phyloP scores from a whole-genome alignment of 805 yeast species.

The Maudiozyma serrabonitensis region DNA sequence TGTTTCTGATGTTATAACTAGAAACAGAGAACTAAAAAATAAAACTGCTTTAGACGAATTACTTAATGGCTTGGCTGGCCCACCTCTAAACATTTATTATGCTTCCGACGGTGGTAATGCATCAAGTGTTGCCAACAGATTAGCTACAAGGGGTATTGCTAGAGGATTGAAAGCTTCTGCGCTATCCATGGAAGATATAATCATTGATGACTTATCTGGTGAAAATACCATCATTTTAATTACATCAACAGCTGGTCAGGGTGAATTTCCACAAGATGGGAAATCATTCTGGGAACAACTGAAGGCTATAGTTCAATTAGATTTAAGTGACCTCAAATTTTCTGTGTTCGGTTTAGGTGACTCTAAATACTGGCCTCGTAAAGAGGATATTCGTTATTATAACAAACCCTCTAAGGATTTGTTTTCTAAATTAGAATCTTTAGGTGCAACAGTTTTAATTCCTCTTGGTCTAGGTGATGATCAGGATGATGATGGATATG shows the following conservation, averaged over 20 bases:
- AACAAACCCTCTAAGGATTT: conserved; percentile 84
- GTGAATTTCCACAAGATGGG: conserved; percentile 80
- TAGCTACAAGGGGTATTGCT: conserved; percentile 70
- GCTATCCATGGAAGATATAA: conserved; percentile 53
- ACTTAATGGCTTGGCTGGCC: conserved; percentile 82
- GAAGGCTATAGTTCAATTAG: conserved; percentile 52
- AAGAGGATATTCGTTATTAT: conserved; percentile 87
- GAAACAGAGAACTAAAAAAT: conserved; percentile 55
- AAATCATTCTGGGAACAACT: conserved; percentile 66
- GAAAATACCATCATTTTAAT: conserved; percentile 56
- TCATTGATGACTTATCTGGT: conserved; percentile 60
- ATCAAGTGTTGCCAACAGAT: conserved; percentile 65
- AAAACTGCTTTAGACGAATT: conserved; percentile 67
- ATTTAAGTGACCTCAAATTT: conserved; percentile 49
- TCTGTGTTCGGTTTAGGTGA: conserved; percentile 91
- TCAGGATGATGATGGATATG: conserved; percentile 92
- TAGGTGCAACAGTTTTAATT: conserved; percentile 65
- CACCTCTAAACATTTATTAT: conserved; percentile 75
- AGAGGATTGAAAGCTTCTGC: conserved; percentile 54
- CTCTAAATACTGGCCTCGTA: conserved; percentile 93
- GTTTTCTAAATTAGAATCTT: conserved; percentile 47
- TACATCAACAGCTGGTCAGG: conserved; percentile 93
- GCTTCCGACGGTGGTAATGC: conserved; percentile 94
- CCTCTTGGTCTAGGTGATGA: conserved; percentile 90
- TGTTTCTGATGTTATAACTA: conserved; percentile 50